Conservation (phyloP, 2,329 filamentous ascomycete species). For the Fusarium sp. region DNA sequence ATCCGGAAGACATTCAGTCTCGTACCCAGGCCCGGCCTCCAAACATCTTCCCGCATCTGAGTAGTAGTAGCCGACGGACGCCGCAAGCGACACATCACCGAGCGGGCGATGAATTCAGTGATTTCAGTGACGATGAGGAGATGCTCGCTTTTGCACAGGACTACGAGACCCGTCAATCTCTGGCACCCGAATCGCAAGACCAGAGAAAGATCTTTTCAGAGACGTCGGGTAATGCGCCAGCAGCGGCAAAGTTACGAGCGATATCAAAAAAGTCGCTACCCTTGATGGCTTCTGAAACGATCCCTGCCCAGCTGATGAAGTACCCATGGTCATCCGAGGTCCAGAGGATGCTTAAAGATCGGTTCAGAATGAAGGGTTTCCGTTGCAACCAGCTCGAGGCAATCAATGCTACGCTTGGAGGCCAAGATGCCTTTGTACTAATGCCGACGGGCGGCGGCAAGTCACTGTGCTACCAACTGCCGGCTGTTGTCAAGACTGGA, state of each 20-base stretch:
- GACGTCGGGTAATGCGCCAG: constrained; percentile 58
- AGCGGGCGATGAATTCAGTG: constrained; percentile 52
- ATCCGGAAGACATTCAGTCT: constrained; percentile 44
- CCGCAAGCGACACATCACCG: constrained; percentile 34
- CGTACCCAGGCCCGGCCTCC: constrained; percentile 14
- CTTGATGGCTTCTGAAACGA: constrained; percentile 41
- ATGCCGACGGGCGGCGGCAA: constrained; percentile 99
- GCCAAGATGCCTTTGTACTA: constrained; percentile 91
- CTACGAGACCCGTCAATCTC: constrained; percentile 56
- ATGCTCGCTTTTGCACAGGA: constrained; percentile 64
- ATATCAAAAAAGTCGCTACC: constrained; percentile 47
- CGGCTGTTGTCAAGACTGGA: constrained; percentile 83
- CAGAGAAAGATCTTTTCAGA: constrained; percentile 56
- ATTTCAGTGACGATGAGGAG: constrained; percentile 61
- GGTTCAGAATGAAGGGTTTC: constrained; percentile 87
- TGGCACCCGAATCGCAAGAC: constrained; percentile 31
- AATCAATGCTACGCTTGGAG: constrained; percentile 89
- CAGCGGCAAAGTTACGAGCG: constrained; percentile 46
- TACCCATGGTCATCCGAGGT: constrained; percentile 89
- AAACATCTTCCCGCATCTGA: constrained; percentile 5
- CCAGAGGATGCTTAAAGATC: constrained; percentile 79
- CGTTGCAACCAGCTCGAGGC: constrained; percentile 92
- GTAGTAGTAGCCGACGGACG: constrained; percentile 21
- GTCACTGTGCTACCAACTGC: constrained; percentile 95
- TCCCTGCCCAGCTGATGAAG: constrained; percentile 67